A percentile compares a stretch with the other conserved stretches of the same genome.
These are phyloP conservation scores for Mortierella sp. DNA, from an alignment of 371 early-diverging fungal species.

Conservation along the genomic window DNA sequence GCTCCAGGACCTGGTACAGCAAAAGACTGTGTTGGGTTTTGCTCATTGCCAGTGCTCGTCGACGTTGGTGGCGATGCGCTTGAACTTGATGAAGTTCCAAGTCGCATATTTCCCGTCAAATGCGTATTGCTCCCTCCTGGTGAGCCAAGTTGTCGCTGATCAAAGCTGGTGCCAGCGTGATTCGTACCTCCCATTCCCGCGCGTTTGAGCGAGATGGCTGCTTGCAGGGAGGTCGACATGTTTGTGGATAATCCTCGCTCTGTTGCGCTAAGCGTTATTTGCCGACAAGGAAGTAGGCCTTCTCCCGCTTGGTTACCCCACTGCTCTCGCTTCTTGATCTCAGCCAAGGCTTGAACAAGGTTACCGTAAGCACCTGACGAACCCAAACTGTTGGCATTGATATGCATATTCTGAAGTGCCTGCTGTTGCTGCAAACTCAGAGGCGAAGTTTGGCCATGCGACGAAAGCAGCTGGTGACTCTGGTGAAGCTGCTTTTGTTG, in stretches of 20 bases:
- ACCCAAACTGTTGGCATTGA: conserved; percentile 52
- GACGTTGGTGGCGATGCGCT: neutral
- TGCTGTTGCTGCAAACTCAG: conserved; percentile 43
- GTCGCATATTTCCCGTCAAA: neutral
- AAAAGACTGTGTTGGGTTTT: neutral
- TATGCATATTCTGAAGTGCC: conserved; percentile 46
- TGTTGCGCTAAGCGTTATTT: conserved; percentile 18
- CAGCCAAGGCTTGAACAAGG: conserved; percentile 35
- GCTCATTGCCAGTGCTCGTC: neutral
- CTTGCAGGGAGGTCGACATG: neutral
- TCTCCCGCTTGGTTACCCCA: neutral
- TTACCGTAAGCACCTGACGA: conserved; percentile 48
- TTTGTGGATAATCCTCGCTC: neutral
- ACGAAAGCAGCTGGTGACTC: conserved; percentile 19
- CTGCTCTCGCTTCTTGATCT: conserved; percentile 36
- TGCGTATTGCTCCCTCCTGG: neutral
- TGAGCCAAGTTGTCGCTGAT: too few species aligned
- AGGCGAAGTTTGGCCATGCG: conserved; percentile 21
- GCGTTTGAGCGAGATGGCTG: neutral
- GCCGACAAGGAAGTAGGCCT: conserved; percentile 6
- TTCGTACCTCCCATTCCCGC: neutral
- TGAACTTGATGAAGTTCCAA: neutral
- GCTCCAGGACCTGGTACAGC: neutral
- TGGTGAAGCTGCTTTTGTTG: conserved; percentile 14
- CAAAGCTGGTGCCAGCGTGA: too few species aligned